Percentiles rank a stretch among this genome's conserved stretches.
Conservation (phyloP, 2,329 filamentous ascomycete genomes). For the Stagonosporopsis tanaceti region DNA sequence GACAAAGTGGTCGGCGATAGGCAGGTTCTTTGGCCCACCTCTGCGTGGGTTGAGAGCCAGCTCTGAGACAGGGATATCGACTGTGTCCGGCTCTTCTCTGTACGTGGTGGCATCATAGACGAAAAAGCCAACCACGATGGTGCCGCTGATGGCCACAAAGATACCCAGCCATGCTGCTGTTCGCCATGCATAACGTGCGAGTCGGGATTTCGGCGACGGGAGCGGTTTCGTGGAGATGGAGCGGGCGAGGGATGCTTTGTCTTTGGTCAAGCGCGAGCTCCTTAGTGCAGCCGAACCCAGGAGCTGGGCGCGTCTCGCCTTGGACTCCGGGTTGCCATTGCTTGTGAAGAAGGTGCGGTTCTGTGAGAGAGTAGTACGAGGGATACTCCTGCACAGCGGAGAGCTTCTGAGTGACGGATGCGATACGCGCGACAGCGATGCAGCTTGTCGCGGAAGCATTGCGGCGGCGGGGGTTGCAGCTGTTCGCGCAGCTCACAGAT, state of each 20-base stretch:
- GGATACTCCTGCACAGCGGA: conserved; percentile 21
- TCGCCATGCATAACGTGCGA: conserved; percentile 68
- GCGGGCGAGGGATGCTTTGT: conserved; percentile 31
- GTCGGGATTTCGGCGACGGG: conserved; percentile 42
- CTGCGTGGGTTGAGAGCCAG: conserved; percentile 80
- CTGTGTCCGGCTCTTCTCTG: conserved; percentile 69
- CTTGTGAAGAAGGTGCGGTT: conserved; percentile 38
- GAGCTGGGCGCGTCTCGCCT: conserved; percentile 34
- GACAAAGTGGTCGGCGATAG: conserved; percentile 85
- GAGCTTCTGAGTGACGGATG: conserved; percentile 30
- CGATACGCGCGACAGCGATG: conserved; percentile 39
- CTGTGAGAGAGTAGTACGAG: conserved; percentile 23
- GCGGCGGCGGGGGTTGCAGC: conserved; percentile 18
- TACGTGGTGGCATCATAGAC: conserved; percentile 94
- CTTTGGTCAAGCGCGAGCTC: conserved; percentile 28
- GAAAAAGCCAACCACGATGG: conserved; percentile 83
- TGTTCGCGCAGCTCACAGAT: conserved; percentile 8
- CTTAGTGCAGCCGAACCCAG: conserved; percentile 29
- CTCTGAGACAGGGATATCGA: conserved; percentile 84
- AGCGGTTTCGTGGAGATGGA: conserved; percentile 42
- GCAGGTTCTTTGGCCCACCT: conserved; percentile 94
- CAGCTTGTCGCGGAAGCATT: conserved; percentile 44
- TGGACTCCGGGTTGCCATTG: conserved; percentile 32
- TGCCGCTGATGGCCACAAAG: conserved; percentile 74
- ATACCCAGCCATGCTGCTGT: conserved; percentile 77